phyloP scores from a whole-genome alignment of 805 yeast genomes.

The Candida nanaspora region DNA sequence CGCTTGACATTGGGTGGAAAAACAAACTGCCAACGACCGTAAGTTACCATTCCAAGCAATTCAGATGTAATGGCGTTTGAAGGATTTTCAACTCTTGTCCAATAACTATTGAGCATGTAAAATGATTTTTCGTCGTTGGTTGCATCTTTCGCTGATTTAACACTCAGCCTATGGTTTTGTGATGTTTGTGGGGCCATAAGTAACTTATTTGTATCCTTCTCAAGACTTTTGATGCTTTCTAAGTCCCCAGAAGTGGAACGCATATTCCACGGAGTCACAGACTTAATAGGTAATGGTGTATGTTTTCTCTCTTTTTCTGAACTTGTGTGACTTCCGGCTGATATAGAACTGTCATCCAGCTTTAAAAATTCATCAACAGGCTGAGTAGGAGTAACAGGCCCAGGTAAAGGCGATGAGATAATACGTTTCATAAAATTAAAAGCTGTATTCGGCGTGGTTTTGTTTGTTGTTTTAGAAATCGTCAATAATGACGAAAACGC shows the following conservation, averaged over 20 bases:
- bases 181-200: no score
- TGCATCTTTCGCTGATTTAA: not conserved
- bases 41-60: conserved; percentile 47
- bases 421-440: conserved; percentile 25
- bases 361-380: not conserved
- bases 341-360: not conserved
- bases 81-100: conserved; percentile 72
- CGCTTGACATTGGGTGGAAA: conserved; percentile 67
- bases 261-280: not conserved
- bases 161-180: no score
- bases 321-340: not conserved
- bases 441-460: conserved; percentile 15
- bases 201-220: not conserved
- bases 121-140: conserved; percentile 5
- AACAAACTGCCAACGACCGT: conserved; percentile 88
- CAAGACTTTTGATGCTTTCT: not conserved
- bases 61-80: conserved; percentile 57
- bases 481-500: conserved; percentile 32
- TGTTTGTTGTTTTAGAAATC: conserved; percentile 20
- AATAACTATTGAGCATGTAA: conserved; percentile 26
- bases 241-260: not conserved
- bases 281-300: not conserved
- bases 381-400: conserved; percentile 11
- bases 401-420: conserved; percentile 22
- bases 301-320: not conserved